Base-by-base conservation (phyloP, 1,139 yeast genomes). In the Kodamaea anthophila region DNA sequence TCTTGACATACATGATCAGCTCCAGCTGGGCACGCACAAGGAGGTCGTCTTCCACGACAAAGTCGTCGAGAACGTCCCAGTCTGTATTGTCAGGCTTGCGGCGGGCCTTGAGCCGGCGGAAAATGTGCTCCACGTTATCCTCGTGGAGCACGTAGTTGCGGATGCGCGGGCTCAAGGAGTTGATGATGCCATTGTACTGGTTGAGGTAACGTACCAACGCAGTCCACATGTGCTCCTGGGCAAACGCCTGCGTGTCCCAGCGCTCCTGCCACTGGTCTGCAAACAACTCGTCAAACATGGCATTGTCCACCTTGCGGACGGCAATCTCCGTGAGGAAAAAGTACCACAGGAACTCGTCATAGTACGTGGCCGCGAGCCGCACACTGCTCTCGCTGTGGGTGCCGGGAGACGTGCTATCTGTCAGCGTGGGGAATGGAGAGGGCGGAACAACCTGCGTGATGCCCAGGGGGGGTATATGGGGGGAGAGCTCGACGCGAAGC, bases 261-360 rank as follows among this genome's bases (percentile, higher is more conserved):
- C 48, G 51, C 8, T 22, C 24, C 10, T 23, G 26, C 14, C 29
- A 23, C n/a, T 20, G 9, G 5, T 26, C n/a, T 16, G 20, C 23
- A 15, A 39, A 39, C 11, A 63, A 43, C 18, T 67, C 71, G 41
- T 66, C 65, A 35, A 53, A 54, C 47, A 69, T 49, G 23, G 52
- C 53, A 43, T 69, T 69, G 37, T 68, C 73, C 5, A 68, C 55
- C 40, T 65, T 68, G 20, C 75, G 45, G 6, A 66, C 58, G 1
- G 71, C 71, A n/a, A 68, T 55, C 40, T 69, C 75, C 0, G 74
- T 68, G 25, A 69, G 46, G 37, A 59, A 68, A 37, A 49, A 69
- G 44, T 65, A 65, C 74, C 74, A 69, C 13, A 69, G 54, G 31
- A 61, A 54, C 33, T 61, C 63, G 32, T 53, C 65, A 40, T 53